Evolutionary conservation across 1,139 yeast species (phyloP).

Genomic region (Nakaseomyces nivariensis): DNA sequence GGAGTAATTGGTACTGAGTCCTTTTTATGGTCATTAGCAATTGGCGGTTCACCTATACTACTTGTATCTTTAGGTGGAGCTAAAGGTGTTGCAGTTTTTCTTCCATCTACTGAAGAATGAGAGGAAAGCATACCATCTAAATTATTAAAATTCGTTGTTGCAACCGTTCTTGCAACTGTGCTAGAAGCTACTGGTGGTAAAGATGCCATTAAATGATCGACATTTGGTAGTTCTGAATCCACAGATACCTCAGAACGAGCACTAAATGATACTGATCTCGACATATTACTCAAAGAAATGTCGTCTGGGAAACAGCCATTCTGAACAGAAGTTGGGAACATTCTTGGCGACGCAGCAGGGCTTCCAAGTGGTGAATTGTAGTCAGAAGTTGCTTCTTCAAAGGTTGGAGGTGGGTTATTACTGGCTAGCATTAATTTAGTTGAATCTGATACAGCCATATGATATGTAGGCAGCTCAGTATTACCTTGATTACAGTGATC

Average conservation of each 20-base stretch:
- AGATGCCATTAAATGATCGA: conserved; percentile 1
- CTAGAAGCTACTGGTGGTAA: conserved; percentile 13
- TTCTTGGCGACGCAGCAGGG: conserved; percentile 15
- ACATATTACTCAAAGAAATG: conserved; percentile 21
- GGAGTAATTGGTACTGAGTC: not conserved
- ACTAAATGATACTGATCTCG: conserved; percentile 15
- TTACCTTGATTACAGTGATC: conserved; percentile 61
- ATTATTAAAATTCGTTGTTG: not conserved
- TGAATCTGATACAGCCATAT: conserved; percentile 31
- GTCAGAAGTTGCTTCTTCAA: conserved; percentile 42
- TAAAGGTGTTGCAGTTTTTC: not conserved
- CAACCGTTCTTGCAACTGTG: not conserved
- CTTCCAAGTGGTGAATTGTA: conserved; percentile 3
- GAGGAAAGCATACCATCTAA: conserved; percentile 2
- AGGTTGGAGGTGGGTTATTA: conserved; percentile 32
- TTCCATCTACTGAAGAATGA: not conserved
- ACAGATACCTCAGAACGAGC: not conserved
- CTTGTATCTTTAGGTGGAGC: not conserved
- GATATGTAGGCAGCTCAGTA: conserved; percentile 61
- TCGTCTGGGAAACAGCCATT: conserved; percentile 12
- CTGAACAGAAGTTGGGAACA: not conserved
- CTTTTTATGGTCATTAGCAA: not conserved
- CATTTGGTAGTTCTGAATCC: not conserved
- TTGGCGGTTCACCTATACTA: not conserved
- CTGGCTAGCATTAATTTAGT: conserved; percentile 6